These are phyloP conservation scores for Kingdonia uniflora DNA, from an alignment of 164 flowering plant species.

Conservation along the genomic window DNA sequence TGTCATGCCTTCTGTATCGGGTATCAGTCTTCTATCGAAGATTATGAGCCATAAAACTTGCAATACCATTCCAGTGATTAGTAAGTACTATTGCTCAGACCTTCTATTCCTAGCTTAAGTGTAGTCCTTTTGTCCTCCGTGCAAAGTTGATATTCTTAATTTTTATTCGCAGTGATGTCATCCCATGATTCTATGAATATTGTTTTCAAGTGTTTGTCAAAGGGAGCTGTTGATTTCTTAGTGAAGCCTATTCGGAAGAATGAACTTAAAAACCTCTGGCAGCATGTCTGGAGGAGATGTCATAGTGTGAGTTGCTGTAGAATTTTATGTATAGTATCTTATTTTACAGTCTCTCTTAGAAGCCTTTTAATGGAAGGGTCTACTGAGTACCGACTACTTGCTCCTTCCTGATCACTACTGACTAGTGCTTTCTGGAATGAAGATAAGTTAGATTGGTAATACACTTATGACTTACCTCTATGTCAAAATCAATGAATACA, in stretches of 20 bases:
- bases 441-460: too few species aligned
- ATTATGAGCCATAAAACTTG: conserved; percentile 65
- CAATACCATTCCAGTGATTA: conserved; percentile 70
- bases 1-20: conserved; percentile 57
- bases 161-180: conserved; percentile 60
- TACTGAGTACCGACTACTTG: too few species aligned
- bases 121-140: conserved; percentile 5
- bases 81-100: conserved; percentile 31
- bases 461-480: too few species aligned
- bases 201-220: conserved; percentile 60
- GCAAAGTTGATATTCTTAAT: conserved; percentile 12
- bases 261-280: conserved; percentile 73
- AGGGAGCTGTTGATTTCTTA: conserved; percentile 60
- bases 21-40: conserved; percentile 59
- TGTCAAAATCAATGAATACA: too few species aligned
- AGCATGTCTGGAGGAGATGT: conserved; percentile 63
- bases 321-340: too few species aligned
- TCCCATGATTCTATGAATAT: conserved; percentile 60
- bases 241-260: conserved; percentile 67
- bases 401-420: too few species aligned
- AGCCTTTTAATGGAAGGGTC: too few species aligned
- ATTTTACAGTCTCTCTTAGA: too few species aligned
- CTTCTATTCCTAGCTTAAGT: not conserved
- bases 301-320: conserved; percentile 38
- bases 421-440: too few species aligned